Base-by-base conservation (phyloP, 2,329 filamentous ascomycete genomes). In the Metarhizium robertsii region DNA sequence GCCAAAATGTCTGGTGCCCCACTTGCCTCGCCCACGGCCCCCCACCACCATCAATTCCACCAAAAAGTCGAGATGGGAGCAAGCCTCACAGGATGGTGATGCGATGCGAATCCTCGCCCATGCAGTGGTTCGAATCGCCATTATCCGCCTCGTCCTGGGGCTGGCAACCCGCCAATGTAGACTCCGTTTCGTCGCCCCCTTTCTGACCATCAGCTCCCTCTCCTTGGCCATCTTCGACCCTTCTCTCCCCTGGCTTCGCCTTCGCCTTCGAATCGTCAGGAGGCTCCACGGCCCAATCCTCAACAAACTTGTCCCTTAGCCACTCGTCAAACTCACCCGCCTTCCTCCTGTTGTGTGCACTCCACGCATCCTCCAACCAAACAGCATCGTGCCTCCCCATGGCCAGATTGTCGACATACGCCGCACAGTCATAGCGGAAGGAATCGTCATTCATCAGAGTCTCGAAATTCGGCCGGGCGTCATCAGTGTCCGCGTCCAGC, bases 311-410 rank as follows among this genome's bases (percentile, higher is more conserved):
- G 2, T 66, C 61, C 10, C 70, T 65, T 34, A 79, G 66, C 53
- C 72, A 75, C 3, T 73, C 72, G 56, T 81, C 74, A 57, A 80
- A 83, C 2, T 76, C 69, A 4, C 80, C 80, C 1, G 68, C 63
- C 52, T 67, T 70, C 55, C 79, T 75, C 62, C 72, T 69, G 54
- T 73, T 69, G 58, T 81, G 77, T 0, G 80, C 80, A 4, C 64
- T 64, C 70, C 76, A 81, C 1, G 80, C 80, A 55, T 76, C 70
- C 16, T 63, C 67, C 7, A 84, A 71, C 80, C 80, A 83, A 14
- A 73, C 71, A 1, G 73, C 71, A 59, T 82, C 78, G 56, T 81
- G 77, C 38, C 71, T 73, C 3, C 80, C 80, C 40, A 69, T 66
- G 5, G 64, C 59, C 18, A 83, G 65, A 58, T 78, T 70, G 38